Evolutionary conservation across 2,329 filamentous ascomycete species (phyloP), one percentile per base, ranked within the genome.

Genomic region (Polychaeton citri): DNA sequence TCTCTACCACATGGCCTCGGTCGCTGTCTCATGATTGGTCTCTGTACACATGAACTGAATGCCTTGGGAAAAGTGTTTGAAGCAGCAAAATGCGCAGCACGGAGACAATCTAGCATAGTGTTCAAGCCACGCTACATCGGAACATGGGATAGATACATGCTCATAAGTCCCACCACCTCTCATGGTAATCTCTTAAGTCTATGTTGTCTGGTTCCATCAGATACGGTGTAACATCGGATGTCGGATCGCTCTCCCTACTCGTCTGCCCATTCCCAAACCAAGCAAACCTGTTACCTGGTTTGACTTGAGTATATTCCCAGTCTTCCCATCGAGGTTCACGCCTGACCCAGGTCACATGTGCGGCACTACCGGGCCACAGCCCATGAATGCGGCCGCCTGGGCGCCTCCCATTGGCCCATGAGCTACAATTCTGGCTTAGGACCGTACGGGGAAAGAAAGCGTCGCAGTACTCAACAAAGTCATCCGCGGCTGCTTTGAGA

Each of bases 401-500:
- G 55, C 58, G 34, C 58, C 55, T 6, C 35, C 40, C 41, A 47
- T 51, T 60, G 40, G 58, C 59, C 57, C 55, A 59, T 33, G 39
- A 46, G 6, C 51, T 30, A 40, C 57, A 60, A 4, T 49, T 41
- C n/a, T 42, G 46, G 9, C 52, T 57, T 54, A 56, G 59, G 6
- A 54, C 55, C 12, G 57, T 60, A 9, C 60, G 47, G 38, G 59
- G 47, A 35, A 62, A 47, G 41, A 61, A 60, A 18, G 59, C 45
- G 44, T 63, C 58, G 1, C 24, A 28, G 32, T 43, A 45, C 13
- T 37, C 32, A 4, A 45, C 35, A 37, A 57, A 54, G 35, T 59
- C 41, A 13, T 45, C 74, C 0, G 76, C 60, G 0, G 78, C 78
- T 19, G 61, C 58, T 32, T 63, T 62, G 0, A 65, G 68, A 0